Conservation (phyloP, 176 grass and related monocot genomes). For the Zoysia japonica region DNA sequence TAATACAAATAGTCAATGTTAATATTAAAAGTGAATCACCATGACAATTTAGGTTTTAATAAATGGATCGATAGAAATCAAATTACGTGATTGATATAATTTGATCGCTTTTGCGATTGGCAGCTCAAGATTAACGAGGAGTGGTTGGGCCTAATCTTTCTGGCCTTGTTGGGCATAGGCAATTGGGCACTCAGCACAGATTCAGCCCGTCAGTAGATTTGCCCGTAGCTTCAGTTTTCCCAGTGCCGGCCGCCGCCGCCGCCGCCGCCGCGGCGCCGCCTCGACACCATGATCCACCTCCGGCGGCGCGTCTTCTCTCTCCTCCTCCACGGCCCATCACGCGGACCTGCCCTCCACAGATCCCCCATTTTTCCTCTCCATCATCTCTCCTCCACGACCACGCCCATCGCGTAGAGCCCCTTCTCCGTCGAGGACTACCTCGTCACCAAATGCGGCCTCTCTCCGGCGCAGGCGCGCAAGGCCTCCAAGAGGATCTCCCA, state of each 20-base stretch:
- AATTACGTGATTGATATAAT: no score
- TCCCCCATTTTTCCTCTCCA: not conserved
- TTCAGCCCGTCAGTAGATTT: no score
- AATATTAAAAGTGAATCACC: no score
- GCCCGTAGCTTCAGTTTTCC: not conserved
- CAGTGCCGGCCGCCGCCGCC: not conserved
- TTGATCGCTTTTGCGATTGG: no score
- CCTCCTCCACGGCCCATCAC: not conserved
- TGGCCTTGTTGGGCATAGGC: no score
- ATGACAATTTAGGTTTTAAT: no score
- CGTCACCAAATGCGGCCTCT: not conserved
- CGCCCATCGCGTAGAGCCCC: not conserved
- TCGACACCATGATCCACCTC: not conserved
- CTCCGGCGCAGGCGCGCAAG: not conserved
- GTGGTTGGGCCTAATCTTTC: no score
- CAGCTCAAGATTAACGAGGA: no score
- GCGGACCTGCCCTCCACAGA: not conserved
- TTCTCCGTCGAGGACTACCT: conserved; percentile 31
- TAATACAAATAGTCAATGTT: no score
- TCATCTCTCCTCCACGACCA: not conserved
- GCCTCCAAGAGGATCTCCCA: conserved; percentile 14
- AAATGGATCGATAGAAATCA: no score
- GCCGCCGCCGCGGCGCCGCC: not conserved
- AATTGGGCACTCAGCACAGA: no score
- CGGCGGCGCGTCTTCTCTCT: not conserved